Evolutionary conservation across 2,329 filamentous ascomycete species (phyloP).

Genomic region (Colletotrichum limetticola): DNA sequence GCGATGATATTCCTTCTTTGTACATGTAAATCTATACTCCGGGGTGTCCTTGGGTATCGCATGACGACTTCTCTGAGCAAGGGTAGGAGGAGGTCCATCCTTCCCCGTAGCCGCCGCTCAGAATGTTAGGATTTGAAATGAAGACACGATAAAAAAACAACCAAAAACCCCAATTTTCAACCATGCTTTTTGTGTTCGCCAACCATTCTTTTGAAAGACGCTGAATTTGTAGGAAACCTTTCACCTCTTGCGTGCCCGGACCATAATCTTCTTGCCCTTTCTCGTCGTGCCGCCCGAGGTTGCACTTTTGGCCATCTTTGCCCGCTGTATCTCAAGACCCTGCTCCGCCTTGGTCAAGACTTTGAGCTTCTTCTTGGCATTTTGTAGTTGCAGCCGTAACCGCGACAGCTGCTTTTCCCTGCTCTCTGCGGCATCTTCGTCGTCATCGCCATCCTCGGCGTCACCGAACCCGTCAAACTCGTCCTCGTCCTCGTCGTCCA

Average conservation of each 20-base stretch:
- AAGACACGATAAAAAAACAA: conserved; percentile 18
- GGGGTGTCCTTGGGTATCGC: conserved; percentile 36
- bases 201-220: not conserved
- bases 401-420: conserved; percentile 55
- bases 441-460: conserved; percentile 33
- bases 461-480: conserved; percentile 38
- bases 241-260: conserved; percentile 70
- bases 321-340: conserved; percentile 67
- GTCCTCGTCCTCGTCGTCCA: conserved; percentile 41
- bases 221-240: not conserved
- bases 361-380: conserved; percentile 64
- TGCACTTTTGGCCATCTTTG: conserved; percentile 73
- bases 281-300: conserved; percentile 70
- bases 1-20: conserved; percentile 24
- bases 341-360: conserved; percentile 66
- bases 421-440: conserved; percentile 48
- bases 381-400: conserved; percentile 60
- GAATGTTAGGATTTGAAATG: conserved; percentile 29
- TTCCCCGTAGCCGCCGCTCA: conserved; percentile 18
- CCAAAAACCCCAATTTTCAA: not conserved
- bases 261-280: conserved; percentile 70
- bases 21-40: conserved; percentile 36
- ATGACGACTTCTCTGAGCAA: conserved; percentile 36
- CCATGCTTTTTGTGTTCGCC: conserved; percentile 24
- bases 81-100: conserved; percentile 9